phyloP scores from a whole-genome alignment of 495 filamentous ascomycete species.

The Pyrenopolyporus hunteri region DNA sequence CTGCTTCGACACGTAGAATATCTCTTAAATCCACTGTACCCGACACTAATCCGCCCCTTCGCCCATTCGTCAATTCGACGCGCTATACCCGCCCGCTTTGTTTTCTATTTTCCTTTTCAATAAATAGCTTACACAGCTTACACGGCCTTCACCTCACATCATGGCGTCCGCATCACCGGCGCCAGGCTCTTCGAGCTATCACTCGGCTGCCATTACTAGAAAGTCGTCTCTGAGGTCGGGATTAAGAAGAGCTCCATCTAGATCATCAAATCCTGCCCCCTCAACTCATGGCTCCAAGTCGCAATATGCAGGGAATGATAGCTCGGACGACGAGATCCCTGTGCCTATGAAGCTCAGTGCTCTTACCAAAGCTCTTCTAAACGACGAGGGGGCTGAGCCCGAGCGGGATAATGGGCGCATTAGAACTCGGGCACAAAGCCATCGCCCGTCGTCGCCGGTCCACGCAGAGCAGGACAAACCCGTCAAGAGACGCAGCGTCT shows the following conservation, averaged over 20 bases:
- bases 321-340: slow-evolving; percentile 75
- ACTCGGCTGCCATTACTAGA: slow-evolving; percentile 45
- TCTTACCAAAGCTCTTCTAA: slow-evolving; percentile 75
- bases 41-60: slow-evolving; percentile 22
- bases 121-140: slow-evolving; percentile 16
- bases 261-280: slow-evolving; percentile 44
- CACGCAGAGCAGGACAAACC: slow-evolving; percentile 43
- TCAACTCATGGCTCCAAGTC: slow-evolving; percentile 35
- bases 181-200: slow-evolving; percentile 43
- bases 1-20: slow-evolving; percentile 45
- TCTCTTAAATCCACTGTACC: slow-evolving; percentile 40
- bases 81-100: slow-evolving; percentile 21
- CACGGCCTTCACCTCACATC: slow-evolving; percentile 10
- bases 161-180: slow-evolving; percentile 50
- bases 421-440: slow-evolving; percentile 59
- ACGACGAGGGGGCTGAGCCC: slow-evolving; percentile 61
- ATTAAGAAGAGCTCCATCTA: slow-evolving; percentile 45
- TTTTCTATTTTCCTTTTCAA: slow-evolving; percentile 2
- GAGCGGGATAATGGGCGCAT: slow-evolving; percentile 65
- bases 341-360: slow-evolving; percentile 81
- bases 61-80: slow-evolving; percentile 37
- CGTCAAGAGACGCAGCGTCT: slow-evolving; percentile 43
- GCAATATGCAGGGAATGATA: slow-evolving; percentile 58
- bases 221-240: slow-evolving; percentile 53
- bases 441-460: slow-evolving; percentile 58